Base-by-base conservation (phyloP, 192 early-diverging fungal genomes). In the Gamsiella multidivaricata region DNA sequence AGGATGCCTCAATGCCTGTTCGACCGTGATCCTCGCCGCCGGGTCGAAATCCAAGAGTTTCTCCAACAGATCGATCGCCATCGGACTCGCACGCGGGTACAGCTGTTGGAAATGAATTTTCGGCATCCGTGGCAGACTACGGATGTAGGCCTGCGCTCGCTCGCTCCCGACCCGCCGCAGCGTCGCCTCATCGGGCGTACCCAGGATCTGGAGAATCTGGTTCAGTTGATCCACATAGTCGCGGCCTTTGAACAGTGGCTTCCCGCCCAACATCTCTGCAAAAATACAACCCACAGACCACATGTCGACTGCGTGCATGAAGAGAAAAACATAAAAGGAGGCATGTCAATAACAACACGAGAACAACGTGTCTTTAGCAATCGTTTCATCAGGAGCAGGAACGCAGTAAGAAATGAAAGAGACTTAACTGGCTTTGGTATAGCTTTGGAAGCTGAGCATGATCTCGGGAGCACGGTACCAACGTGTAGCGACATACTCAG, bases 381-480 rank as follows among this genome's bases (percentile, higher is more conserved):
- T 39, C 37, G 12, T 9, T 3, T 23, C 25, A 31, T 6, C 28
- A 12, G 52, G 25, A 26, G 2, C 9, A 31, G 18, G 1, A n/a
- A n/a, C n/a, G n/a, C n/a, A 61, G 5, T 4, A 33, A 46, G 25
- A 33, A 45, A n/a, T 5, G 57, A 61, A 62, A 20, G 12, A 46
- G 15, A 80, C 85, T 65, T 85, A n/a, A 87, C 87, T 98, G 31
- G 98, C 97, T 92, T 99, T 99, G 69, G 97, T 98, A 83, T 99
- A 99, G 54, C 88, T 93, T 62, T 95, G 91, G 84, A 98, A 98
- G 51, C 95, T 95, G 29, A 99, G 82, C 93, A 99, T 96, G 65
- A 99, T 95, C 74, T 99, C 98, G n/a, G 98, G 98, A 17, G 98
- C 95, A 33, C 98, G 89, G 82, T 98, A 99, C 96, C 96, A 99